Base-by-base conservation (phyloP, 768 basidiomycete species). In the Erythrobasidium yunnanense region DNA sequence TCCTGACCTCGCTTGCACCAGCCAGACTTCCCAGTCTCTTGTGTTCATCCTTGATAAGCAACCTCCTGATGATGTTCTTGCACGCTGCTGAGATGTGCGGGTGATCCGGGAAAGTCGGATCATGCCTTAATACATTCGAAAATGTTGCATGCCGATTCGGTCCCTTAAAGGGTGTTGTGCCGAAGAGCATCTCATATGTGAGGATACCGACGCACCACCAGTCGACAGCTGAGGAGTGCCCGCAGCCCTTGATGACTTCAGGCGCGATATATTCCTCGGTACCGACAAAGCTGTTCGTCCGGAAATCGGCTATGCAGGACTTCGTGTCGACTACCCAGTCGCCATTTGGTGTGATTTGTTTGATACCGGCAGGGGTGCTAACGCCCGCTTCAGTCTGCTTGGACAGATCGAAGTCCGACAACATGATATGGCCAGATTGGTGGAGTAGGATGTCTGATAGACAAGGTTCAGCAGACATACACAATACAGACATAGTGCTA, bases 221-320 rank as follows among this genome's bases (percentile, higher is more conserved):
- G 78, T 99, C 95, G 55, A 99, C 95, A 15, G 93, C 92, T 68
- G 90, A 90, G 35, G 92, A 95, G 77, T 99, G 95, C 18, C 95
- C 93, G 75, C 87, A 83, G 51, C 89, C 90, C 72, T 88, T 87
- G 75, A 99, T 95, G 66, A 99, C 95, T 80, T 99, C 95, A 69
- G 93, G 93, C 45, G 93, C 91, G 75, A 99, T 97, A 81, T 99
- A 72, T 89, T 90, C 93, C 82, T 99, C 95, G 27, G 95, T 99
- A 27, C 95, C 95, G 71, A 99, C 95, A 78, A 99, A 99, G 45
- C 90, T 46, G 78, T 97, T 96, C 22, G 95, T 96, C 76, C 93
- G 83, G 78, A 97, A 95, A 78, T 96, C 89, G 38, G 86, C 90
- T 58, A 95, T 96, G 78, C 93, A 97, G 54, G 88, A 87, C 81